phyloP scores from a whole-genome alignment of 306 rosid genomes.

The Castanea mollissima region DNA sequence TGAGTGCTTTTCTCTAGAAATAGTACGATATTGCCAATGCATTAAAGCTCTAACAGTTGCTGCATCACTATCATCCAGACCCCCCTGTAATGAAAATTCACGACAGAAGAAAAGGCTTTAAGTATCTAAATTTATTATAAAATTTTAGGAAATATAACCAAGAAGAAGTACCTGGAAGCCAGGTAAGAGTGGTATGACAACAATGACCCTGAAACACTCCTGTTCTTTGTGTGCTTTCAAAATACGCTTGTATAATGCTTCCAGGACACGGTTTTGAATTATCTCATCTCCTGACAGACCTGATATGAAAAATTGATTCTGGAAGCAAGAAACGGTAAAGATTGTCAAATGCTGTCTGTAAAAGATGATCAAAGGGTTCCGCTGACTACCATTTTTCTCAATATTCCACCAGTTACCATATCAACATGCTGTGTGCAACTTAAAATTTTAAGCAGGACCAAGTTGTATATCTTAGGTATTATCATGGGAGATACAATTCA shows the following conservation, averaged over 20 bases:
- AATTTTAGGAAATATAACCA: slow-evolving; percentile 18
- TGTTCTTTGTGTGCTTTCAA: slow-evolving; percentile 75
- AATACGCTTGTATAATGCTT: slow-evolving; percentile 74
- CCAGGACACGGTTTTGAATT: slow-evolving; percentile 85
- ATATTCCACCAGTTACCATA: not conserved
- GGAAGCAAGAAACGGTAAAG: slow-evolving; percentile 29
- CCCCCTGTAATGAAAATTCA: slow-evolving; percentile 63
- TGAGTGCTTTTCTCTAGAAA: slow-evolving; percentile 80
- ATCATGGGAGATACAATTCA: not conserved
- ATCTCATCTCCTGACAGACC: slow-evolving; percentile 88
- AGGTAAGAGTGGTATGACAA: slow-evolving; percentile 93
- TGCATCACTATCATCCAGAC: slow-evolving; percentile 93
- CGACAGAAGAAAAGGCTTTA: not conserved
- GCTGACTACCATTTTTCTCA: not conserved
- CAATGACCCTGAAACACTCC: slow-evolving; percentile 76
- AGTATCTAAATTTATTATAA: not conserved
- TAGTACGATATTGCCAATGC: slow-evolving; percentile 98
- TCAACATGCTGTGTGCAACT: not conserved
- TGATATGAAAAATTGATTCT: slow-evolving; percentile 98
- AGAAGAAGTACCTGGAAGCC: slow-evolving; percentile 82
- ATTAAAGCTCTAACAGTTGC: slow-evolving; percentile 98
- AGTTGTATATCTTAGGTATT: not conserved
- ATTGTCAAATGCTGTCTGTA: not conserved
- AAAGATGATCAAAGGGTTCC: not conserved
- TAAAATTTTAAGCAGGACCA: not conserved